Evolutionary conservation across 2,329 filamentous ascomycete genomes (phyloP).

Genomic region (Colletotrichum eremochloae): DNA sequence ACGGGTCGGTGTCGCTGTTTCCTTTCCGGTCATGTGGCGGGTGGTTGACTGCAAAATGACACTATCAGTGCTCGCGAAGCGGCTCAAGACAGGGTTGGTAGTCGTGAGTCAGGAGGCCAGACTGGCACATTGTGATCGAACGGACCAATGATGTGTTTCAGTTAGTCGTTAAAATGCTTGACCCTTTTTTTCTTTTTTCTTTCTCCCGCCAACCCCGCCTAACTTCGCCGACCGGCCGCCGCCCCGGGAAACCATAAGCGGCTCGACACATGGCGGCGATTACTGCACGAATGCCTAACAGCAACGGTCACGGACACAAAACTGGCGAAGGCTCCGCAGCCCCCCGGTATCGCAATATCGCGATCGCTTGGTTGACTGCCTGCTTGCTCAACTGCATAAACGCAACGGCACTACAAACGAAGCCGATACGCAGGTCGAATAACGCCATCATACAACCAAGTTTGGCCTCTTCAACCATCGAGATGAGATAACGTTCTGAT

Average conservation of each 20-base stretch:
- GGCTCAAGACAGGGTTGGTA: slow-evolving; percentile 1
- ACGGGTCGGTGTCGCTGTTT: not conserved
- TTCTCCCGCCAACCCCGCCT: not conserved
- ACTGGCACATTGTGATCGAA: not conserved
- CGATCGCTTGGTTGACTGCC: not conserved
- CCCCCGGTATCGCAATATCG: not conserved
- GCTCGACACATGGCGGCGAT: not conserved
- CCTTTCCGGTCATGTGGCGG: slow-evolving; percentile 1
- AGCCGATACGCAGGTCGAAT: too few relatives aligned
- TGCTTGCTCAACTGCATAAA: not conserved
- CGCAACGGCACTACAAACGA: not conserved
- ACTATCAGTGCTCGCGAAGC: not conserved
- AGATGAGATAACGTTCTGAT: not conserved
- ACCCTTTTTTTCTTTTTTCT: not conserved
- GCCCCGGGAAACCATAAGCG: not conserved
- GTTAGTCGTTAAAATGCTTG: slow-evolving; percentile 29
- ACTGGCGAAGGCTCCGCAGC: not conserved
- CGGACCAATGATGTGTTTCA: slow-evolving; percentile 34
- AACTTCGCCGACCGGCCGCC: not conserved
- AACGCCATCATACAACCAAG: not conserved
- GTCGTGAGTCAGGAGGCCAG: not conserved
- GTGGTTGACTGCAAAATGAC: slow-evolving; percentile 5
- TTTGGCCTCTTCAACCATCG: not conserved
- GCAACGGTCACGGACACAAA: not conserved
- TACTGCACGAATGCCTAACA: not conserved